Conservation (phyloP, 2,329 filamentous ascomycete species). For the Elsinoe batatas region DNA sequence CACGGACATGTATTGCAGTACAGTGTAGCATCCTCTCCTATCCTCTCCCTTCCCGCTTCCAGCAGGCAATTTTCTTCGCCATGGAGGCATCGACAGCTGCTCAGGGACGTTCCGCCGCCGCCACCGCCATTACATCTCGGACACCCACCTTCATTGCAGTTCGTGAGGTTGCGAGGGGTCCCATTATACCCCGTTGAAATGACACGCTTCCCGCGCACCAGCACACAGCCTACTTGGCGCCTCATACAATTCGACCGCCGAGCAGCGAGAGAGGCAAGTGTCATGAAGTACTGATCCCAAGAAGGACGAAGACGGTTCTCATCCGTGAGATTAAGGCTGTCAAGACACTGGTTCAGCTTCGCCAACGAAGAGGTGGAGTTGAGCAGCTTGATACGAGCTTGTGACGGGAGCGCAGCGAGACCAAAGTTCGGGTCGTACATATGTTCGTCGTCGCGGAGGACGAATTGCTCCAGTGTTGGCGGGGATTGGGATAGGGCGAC, state of each 20-base stretch:
- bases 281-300: conserved; percentile 99
- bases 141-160: conserved; percentile 90
- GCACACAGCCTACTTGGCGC: conserved; percentile 83
- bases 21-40: conserved; percentile 69
- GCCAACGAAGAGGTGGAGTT: conserved; percentile 68
- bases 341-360: conserved; percentile 62
- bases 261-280: conserved; percentile 81
- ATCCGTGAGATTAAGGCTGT: conserved; percentile 65
- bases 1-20: conserved; percentile 97
- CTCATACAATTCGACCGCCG: conserved; percentile 98
- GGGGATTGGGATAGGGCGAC: conserved; percentile 37
- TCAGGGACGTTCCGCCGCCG: conserved; percentile 60
- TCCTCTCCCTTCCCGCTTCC: conserved; percentile 84
- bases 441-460: conserved; percentile 58
- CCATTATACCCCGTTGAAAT: conserved; percentile 97
- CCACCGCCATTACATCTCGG: conserved; percentile 70
- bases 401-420: conserved; percentile 66
- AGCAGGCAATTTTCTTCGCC: conserved; percentile 95
- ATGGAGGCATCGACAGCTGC: conserved; percentile 91
- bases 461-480: conserved; percentile 49
- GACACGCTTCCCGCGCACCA: conserved; percentile 76
- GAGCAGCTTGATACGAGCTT: conserved; percentile 73
- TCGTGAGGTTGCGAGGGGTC: conserved; percentile 77
- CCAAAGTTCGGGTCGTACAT: conserved; percentile 56
- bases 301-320: conserved; percentile 71